phyloP scores from a whole-genome alignment of 2,329 filamentous ascomycete species.

The Emydomyces testavorans region DNA sequence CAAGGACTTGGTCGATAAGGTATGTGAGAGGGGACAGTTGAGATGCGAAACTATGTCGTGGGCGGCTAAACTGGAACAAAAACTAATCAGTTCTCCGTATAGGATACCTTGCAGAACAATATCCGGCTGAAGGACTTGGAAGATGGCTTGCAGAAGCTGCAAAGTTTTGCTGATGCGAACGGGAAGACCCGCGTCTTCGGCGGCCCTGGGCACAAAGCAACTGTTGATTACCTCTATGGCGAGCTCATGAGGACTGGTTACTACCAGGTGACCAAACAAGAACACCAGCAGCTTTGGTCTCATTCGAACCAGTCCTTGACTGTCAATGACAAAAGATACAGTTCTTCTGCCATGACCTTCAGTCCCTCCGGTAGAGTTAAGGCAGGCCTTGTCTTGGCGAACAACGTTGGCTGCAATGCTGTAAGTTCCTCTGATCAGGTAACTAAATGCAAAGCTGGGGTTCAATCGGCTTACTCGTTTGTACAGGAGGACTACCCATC shows the following conservation, averaged over 20 bases:
- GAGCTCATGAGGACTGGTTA: conserved; percentile 15
- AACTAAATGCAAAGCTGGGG: background rate
- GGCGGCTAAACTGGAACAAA: background rate
- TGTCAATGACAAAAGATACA: conserved; percentile 12
- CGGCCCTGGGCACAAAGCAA: conserved; percentile 14
- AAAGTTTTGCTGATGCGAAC: conserved; percentile 19
- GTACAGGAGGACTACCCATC: conserved; percentile 9
- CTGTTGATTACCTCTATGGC: conserved; percentile 15
- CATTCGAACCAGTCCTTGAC: conserved; percentile 11
- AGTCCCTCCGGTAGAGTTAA: conserved; percentile 13
- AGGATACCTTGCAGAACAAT: conserved; percentile 18
- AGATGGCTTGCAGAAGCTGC: conserved; percentile 17
- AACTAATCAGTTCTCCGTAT: conserved; percentile 9
- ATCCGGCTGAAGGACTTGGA: conserved; percentile 19
- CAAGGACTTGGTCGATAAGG: conserved; percentile 6
- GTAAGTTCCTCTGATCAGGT: conserved; percentile 16
- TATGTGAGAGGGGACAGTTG: background rate
- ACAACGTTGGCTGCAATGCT: conserved; percentile 51
- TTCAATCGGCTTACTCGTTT: background rate
- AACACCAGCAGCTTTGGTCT: conserved; percentile 17
- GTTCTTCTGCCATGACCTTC: conserved; percentile 16
- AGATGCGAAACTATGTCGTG: background rate
- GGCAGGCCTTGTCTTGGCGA: conserved; percentile 43
- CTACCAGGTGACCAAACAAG: conserved; percentile 17
- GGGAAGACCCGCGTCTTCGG: conserved; percentile 22